Evolutionary conservation across 2,329 filamentous ascomycete genomes (phyloP).

Genomic region (Beauveria medogensis): DNA sequence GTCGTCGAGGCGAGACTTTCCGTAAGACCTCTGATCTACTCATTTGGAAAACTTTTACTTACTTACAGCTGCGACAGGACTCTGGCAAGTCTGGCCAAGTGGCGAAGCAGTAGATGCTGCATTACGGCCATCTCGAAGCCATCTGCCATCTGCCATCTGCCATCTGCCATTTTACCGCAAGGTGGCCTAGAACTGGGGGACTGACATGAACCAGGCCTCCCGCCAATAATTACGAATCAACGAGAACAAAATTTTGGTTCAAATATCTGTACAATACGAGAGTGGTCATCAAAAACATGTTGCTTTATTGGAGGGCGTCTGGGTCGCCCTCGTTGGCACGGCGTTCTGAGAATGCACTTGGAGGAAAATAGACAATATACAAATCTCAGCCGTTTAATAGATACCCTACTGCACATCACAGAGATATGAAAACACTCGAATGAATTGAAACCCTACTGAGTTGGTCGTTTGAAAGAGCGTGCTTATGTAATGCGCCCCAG

Average conservation of each 20-base stretch:
- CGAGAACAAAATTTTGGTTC: not conserved
- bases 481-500: constrained; percentile 10
- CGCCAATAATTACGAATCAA: not conserved
- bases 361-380: constrained; percentile 10
- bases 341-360: constrained; percentile 8
- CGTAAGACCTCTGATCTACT: constrained; percentile 38
- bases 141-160: not conserved
- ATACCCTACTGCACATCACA: not conserved
- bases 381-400: constrained; percentile 9
- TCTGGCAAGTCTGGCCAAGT: constrained; percentile 58
- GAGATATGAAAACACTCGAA: not conserved
- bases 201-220: not conserved
- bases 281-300: constrained; percentile 5
- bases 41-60: not conserved
- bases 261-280: constrained; percentile 11
- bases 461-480: not conserved
- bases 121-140: constrained; percentile 42
- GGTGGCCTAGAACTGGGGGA: not conserved
- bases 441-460: not conserved
- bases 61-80: constrained; percentile 54
- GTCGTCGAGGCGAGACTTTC: constrained; percentile 85
- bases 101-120: constrained; percentile 68
- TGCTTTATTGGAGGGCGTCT: constrained; percentile 5
- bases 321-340: constrained; percentile 5
- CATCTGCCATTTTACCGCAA: not conserved